These are phyloP conservation scores for Linnemannia hyalina DNA, from an alignment of 192 early-diverging fungal species.

Conservation along the genomic window DNA sequence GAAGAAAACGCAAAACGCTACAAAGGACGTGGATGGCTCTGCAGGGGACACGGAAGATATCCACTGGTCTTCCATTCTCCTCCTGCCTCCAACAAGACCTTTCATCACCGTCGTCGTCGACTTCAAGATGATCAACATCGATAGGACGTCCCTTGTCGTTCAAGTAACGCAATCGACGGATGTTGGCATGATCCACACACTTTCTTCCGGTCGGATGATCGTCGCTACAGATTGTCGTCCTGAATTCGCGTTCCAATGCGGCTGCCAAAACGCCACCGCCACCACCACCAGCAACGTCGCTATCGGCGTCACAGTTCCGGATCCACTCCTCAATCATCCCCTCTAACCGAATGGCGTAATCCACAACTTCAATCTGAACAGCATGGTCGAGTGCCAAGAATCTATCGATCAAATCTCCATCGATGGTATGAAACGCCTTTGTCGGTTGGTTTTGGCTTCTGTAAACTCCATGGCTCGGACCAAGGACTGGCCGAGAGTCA, in stretches of 20 bases:
- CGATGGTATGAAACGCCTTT: conserved; percentile 9
- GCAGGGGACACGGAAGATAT: conserved; percentile 1
- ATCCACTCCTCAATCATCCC: conserved; percentile 38
- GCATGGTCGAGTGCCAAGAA: conserved; percentile 37
- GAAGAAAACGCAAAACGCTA: conserved; percentile 1
- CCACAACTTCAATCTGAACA: conserved; percentile 13
- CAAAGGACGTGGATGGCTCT: conserved; percentile 15
- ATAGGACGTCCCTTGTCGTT: neutral
- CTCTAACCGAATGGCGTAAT: conserved; percentile 13
- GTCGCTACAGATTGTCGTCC: neutral
- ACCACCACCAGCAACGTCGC: neutral
- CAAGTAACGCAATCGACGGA: neutral
- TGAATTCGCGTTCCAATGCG: neutral
- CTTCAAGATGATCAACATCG: neutral
- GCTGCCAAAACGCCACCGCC: neutral
- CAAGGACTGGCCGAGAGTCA: conserved; percentile 22
- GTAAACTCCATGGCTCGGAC: conserved; percentile 14
- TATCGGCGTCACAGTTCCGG: neutral
- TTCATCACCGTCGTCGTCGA: neutral
- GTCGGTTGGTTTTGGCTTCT: conserved; percentile 12
- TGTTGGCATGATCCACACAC: neutral
- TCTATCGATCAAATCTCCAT: conserved; percentile 23
- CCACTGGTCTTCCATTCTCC: neutral
- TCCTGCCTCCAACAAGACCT: neutral
- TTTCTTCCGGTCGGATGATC: neutral